Evolutionary conservation across 73 alveolate species (phyloP).

Genomic region (Tetrahymena elliotti): DNA sequence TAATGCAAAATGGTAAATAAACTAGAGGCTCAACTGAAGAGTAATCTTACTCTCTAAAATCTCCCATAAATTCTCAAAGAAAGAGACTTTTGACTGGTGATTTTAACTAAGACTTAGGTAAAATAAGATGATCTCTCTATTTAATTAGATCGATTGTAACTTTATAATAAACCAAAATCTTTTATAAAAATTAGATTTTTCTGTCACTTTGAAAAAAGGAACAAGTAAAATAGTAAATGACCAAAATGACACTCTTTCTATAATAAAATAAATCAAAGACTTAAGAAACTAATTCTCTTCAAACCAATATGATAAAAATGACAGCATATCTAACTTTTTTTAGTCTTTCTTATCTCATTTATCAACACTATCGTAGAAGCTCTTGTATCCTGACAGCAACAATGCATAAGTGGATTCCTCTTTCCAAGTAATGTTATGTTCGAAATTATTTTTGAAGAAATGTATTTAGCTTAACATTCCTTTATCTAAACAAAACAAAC

Average conservation of each 20-base stretch:
- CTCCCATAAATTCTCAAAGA: neutral
- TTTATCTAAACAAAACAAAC: too few species aligned
- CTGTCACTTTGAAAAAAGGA: neutral
- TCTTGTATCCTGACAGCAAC: neutral
- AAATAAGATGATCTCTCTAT: neutral
- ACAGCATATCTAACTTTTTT: neutral
- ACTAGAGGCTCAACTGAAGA: neutral
- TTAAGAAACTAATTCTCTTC: neutral
- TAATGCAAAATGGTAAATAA: too few species aligned
- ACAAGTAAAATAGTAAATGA: neutral
- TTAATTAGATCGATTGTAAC: too few species aligned
- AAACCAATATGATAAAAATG: neutral
- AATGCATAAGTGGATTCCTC: too few species aligned
- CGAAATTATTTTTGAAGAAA: too few species aligned
- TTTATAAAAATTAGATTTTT: neutral
- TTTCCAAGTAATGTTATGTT: too few species aligned
- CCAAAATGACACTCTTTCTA: neutral
- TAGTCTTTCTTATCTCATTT: too few species aligned
- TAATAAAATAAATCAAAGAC: neutral
- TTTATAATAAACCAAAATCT: too few species aligned
- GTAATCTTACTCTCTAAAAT: neutral
- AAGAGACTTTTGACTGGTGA: neutral
- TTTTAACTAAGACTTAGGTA: neutral
- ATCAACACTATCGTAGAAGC: neutral
- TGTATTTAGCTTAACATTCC: too few species aligned